A percentile compares a stretch with the other conserved stretches of the same genome.
phyloP scores from a whole-genome alignment of 1,284 basidiomycete genomes.

The Cutaneotrichosporon dermatis region DNA sequence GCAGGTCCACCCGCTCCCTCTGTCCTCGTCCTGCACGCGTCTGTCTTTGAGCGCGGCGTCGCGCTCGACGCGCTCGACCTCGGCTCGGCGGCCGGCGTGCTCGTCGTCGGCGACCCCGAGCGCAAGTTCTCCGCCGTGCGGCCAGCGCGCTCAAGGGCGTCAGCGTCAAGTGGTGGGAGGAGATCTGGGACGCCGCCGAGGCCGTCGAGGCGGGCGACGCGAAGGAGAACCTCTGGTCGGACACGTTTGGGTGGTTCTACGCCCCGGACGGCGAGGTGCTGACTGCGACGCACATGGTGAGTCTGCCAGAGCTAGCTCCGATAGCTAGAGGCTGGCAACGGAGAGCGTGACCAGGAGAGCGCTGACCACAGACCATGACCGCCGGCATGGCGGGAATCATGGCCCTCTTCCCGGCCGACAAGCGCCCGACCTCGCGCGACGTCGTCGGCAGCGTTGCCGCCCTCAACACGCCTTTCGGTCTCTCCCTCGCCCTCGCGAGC shows the following conservation, averaged over 20 bases:
- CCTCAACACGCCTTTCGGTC: conserved; percentile 44
- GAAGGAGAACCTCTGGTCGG: conserved; percentile 9
- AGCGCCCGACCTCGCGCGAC: conserved; percentile 41
- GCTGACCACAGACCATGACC: conserved; percentile 38
- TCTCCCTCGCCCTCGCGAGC: conserved; percentile 40
- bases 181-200: conserved; percentile 40
- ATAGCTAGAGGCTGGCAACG: no score
- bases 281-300: conserved; percentile 41
- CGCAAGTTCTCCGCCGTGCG: conserved; percentile 6
- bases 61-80: conserved; percentile 21
- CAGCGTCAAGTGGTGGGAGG: conserved; percentile 37
- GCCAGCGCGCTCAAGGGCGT: conserved; percentile 16
- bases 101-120: conserved; percentile 36
- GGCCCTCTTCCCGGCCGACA: conserved; percentile 47
- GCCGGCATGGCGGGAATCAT: conserved; percentile 47
- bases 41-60: conserved; percentile 28
- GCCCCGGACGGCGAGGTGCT: conserved; percentile 15
- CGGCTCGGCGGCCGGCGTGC: conserved; percentile 17
- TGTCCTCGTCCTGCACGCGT: conserved; percentile 34
- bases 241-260: conserved; percentile 14
- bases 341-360: not conserved
- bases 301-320: not conserved
- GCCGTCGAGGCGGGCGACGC: not conserved
- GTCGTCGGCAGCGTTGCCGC: conserved; percentile 30
- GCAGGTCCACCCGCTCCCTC: conserved; percentile 26